Conservation (phyloP, 441 rosid genomes). For the Hura crepitans region DNA sequence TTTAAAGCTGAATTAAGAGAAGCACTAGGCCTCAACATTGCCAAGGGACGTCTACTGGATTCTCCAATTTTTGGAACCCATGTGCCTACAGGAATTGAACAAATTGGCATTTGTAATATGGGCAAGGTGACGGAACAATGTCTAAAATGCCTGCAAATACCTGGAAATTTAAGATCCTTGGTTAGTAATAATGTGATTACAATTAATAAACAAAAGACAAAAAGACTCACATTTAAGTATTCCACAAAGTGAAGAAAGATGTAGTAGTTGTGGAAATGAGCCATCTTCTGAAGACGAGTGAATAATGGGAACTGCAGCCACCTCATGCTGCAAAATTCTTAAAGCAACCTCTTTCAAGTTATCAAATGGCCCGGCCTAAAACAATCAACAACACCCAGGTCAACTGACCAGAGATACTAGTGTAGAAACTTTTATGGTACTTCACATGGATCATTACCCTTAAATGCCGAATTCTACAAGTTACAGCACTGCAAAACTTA, state of each 20-base stretch:
- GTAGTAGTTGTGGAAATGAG: conserved; percentile 58
- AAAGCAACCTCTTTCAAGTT: conserved; percentile 50
- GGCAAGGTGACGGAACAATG: conserved; percentile 51
- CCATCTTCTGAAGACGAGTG: conserved; percentile 56
- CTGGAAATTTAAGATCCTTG: conserved; percentile 35
- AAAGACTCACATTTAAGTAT: conserved; percentile 47
- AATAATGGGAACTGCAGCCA: conserved; percentile 54
- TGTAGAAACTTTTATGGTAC: background rate
- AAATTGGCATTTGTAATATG: conserved; percentile 48
- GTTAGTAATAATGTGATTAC: conserved; percentile 26
- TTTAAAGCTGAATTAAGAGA: conserved; percentile 54
- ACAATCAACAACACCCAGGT: conserved; percentile 13
- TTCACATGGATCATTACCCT: background rate
- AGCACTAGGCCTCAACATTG: conserved; percentile 56
- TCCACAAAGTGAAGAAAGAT: conserved; percentile 60
- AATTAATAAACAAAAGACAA: conserved; percentile 15
- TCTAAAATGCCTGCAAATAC: conserved; percentile 60
- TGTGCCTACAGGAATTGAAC: conserved; percentile 48
- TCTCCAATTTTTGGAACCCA: conserved; percentile 63
- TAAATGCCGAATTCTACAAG: background rate
- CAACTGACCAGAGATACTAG: background rate
- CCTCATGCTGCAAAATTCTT: conserved; percentile 50
- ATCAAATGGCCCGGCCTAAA: conserved; percentile 56
- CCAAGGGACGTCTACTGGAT: conserved; percentile 45
- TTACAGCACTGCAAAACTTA: background rate